These are phyloP conservation scores for Macaranga tanarius DNA, from an alignment of 441 rosid species.

Conservation along the genomic window DNA sequence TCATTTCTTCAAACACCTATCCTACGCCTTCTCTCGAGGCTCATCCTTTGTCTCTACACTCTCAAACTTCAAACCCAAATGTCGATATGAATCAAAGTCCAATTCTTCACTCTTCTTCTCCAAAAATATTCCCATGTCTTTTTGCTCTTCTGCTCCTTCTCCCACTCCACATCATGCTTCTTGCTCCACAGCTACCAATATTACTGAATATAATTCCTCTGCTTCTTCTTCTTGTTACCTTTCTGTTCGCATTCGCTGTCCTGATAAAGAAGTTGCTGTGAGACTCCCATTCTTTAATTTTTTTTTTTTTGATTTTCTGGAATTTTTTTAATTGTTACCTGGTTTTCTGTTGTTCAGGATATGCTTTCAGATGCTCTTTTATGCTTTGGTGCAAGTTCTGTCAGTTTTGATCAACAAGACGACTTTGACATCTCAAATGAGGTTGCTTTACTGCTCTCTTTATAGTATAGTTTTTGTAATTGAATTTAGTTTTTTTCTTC, in stretches of 20 bases:
- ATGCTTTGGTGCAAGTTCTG: constrained; percentile 83
- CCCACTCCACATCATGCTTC: not conserved
- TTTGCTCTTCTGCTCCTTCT: constrained; percentile 6
- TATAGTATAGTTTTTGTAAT: too few species aligned
- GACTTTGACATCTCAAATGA: constrained; percentile 42
- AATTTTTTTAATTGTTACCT: not conserved
- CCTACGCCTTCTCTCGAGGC: constrained; percentile 39
- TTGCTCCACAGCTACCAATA: constrained; percentile 11
- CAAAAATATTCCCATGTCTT: constrained; percentile 14
- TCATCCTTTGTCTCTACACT: constrained; percentile 25
- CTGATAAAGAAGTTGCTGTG: constrained; percentile 48
- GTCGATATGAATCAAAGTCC: constrained; percentile 1
- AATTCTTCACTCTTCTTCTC: constrained; percentile 28
- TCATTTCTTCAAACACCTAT: constrained; percentile 61
- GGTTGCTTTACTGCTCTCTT: constrained; percentile 34
- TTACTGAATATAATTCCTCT: constrained; percentile 28
- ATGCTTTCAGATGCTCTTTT: constrained; percentile 76
- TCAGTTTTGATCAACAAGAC: constrained; percentile 50
- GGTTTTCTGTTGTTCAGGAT: constrained; percentile 43
- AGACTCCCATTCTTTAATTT: constrained; percentile 22
- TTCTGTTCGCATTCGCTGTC: constrained; percentile 73
- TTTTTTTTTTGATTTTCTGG: not conserved
- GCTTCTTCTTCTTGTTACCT: constrained; percentile 46
- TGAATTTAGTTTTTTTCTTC: not conserved
- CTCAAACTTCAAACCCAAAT: constrained; percentile 11